Evolutionary conservation across 2,329 filamentous ascomycete species (phyloP).

Genomic region (Cladorrhinum sp.): DNA sequence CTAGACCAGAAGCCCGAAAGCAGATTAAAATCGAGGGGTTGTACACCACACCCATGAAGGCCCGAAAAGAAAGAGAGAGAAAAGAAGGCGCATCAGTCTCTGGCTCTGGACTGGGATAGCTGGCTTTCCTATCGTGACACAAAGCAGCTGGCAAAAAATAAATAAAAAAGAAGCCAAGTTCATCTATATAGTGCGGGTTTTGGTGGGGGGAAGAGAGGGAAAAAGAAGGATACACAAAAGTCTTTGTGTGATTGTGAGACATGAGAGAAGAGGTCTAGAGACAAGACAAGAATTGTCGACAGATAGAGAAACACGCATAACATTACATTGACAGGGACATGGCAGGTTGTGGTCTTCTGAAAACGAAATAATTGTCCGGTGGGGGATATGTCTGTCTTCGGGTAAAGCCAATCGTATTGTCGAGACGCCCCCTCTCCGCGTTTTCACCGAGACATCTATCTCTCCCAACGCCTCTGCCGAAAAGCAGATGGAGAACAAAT

Average conservation of each 20-base stretch:
- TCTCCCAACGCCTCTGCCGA: neutral
- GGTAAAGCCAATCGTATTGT: neutral
- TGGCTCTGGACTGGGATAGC: neutral
- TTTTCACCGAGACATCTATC: neutral
- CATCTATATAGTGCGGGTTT: neutral
- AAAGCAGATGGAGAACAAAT: neutral
- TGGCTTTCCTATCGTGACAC: neutral
- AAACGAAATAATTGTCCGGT: neutral
- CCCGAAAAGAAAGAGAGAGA: neutral
- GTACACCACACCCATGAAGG: neutral
- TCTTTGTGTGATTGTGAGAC: neutral
- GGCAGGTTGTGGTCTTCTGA: neutral
- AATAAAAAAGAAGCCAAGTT: neutral
- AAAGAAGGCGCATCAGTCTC: neutral
- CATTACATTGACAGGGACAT: neutral
- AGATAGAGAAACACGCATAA: neutral
- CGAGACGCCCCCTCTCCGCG: neutral
- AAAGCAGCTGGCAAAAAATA: neutral
- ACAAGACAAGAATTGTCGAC: neutral
- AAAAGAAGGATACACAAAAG: neutral
- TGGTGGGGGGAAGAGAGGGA: no score
- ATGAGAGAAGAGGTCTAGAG: neutral
- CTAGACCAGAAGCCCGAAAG: neutral
- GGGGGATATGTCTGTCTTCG: neutral
- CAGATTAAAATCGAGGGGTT: neutral